A percentile compares a stretch with the other conserved stretches of the same genome.
Evolutionary conservation across 768 basidiomycete species (phyloP).

Genomic region (Lyophyllum decastes): DNA sequence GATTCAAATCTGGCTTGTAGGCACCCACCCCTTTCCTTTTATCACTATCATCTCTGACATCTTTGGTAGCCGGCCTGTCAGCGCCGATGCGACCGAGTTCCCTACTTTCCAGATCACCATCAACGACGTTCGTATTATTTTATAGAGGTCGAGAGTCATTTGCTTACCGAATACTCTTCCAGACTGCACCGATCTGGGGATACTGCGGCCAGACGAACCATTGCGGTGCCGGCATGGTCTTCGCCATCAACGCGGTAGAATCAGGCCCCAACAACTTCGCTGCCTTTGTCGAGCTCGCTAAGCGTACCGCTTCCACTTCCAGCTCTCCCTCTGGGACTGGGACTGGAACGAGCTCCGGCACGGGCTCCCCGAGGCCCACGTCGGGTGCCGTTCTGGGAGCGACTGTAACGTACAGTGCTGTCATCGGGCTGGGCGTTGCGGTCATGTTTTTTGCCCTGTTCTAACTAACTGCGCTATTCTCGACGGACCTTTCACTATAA

Average conservation of each 20-base stretch:
- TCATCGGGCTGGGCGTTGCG: not conserved
- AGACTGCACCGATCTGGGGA: conserved; percentile 57
- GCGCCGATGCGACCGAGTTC: conserved; percentile 36
- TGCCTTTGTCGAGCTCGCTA: conserved; percentile 38
- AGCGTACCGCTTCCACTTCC: not conserved
- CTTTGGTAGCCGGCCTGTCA: conserved; percentile 41
- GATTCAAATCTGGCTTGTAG: conserved; percentile 48
- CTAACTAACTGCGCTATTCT: not conserved
- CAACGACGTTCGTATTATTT: conserved; percentile 38
- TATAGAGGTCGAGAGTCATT: not conserved
- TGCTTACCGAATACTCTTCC: not conserved
- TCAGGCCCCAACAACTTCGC: conserved; percentile 51
- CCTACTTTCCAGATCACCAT: conserved; percentile 50
- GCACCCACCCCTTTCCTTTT: conserved; percentile 15
- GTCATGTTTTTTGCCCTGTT: not conserved
- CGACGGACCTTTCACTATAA: too few species aligned
- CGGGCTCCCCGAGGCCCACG: not conserved
- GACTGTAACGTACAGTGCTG: not conserved
- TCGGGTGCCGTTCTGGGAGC: conserved; percentile 3
- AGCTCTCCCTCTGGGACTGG: not conserved
- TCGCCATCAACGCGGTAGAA: conserved; percentile 58
- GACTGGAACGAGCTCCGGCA: not conserved
- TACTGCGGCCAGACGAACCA: conserved; percentile 57
- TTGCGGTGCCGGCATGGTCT: conserved; percentile 65
- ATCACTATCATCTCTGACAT: not conserved